A percentile compares a stretch with the other conserved stretches of the same genome.
Evolutionary conservation across 164 flowering plant genomes (phyloP).

Genomic region (Echeveria elegans): DNA sequence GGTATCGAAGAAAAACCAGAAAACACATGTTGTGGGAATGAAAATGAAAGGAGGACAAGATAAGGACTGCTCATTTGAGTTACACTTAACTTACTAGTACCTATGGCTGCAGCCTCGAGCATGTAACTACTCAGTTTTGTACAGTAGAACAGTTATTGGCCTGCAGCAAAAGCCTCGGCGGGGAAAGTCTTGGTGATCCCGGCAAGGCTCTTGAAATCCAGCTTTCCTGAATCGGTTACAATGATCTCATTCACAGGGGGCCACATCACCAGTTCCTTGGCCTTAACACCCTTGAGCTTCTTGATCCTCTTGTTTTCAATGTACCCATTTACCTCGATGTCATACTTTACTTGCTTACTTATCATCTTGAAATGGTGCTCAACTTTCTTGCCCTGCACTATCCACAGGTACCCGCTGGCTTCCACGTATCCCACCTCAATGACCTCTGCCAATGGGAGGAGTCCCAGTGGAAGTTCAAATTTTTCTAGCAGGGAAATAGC

Average conservation of each 20-base stretch:
- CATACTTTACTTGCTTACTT: constrained; percentile 12
- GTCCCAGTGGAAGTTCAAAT: constrained; percentile 11
- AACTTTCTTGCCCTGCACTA: constrained; percentile 11
- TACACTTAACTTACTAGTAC: neutral
- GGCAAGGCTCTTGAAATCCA: constrained; percentile 14
- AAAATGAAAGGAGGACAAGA: neutral
- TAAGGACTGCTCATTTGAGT: neutral
- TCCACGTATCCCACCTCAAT: constrained; percentile 11
- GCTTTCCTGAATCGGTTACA: constrained; percentile 7
- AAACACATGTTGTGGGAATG: neutral
- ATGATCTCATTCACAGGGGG: constrained; percentile 11
- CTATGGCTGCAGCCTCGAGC: neutral
- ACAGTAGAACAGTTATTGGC: constrained; percentile 5
- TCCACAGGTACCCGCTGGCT: constrained; percentile 12
- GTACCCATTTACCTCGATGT: constrained; percentile 11
- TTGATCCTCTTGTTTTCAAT: constrained; percentile 12
- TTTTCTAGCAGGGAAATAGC: constrained; percentile 8
- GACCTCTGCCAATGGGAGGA: constrained; percentile 13
- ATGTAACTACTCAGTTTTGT: neutral
- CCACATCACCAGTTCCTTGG: constrained; percentile 15
- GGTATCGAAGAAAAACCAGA: neutral
- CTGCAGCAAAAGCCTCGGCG: constrained; percentile 12
- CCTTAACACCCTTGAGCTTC: constrained; percentile 13
- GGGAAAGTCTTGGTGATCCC: constrained; percentile 9
- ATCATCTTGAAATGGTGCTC: constrained; percentile 9